Percentiles rank a stretch among this genome's conserved stretches.
Evolutionary conservation across 1,284 basidiomycete species (phyloP).

Genomic region (Peniophora sp.): DNA sequence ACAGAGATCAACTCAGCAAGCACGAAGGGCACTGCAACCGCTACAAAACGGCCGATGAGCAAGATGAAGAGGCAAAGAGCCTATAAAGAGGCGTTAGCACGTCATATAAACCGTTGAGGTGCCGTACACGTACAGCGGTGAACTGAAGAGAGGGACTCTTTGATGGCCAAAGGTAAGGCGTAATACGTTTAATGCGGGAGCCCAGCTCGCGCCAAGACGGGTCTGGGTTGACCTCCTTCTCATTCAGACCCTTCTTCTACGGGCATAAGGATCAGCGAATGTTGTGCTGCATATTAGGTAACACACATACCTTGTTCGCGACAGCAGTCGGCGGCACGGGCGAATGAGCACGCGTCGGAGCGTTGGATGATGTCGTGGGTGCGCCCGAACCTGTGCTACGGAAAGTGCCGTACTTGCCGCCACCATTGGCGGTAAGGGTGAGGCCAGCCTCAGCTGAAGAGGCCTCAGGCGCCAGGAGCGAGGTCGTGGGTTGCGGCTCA

Average conservation of each 20-base stretch:
- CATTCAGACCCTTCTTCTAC: constrained; percentile 28
- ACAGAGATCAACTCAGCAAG: constrained; percentile 62
- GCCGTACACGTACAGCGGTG: constrained; percentile 45
- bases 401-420: constrained; percentile 72
- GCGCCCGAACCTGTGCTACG: constrained; percentile 38
- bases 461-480: constrained; percentile 42
- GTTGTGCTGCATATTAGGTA: constrained; percentile 7
- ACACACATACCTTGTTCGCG: not conserved
- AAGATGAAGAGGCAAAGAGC: constrained; percentile 61
- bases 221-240: constrained; percentile 51
- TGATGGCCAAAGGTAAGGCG: constrained; percentile 80
- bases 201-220: constrained; percentile 61
- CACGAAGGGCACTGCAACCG: constrained; percentile 63
- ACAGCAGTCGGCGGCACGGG: constrained; percentile 32
- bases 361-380: constrained; percentile 35
- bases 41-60: constrained; percentile 69
- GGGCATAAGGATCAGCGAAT: constrained; percentile 9
- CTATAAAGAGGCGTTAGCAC: constrained; percentile 27
- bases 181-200: constrained; percentile 51
- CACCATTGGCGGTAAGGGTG: constrained; percentile 35
- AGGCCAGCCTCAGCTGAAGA: constrained; percentile 35
- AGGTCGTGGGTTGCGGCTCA: constrained; percentile 37
- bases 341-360: constrained; percentile 53
- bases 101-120: not conserved
- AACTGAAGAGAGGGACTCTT: constrained; percentile 59